These are phyloP conservation scores for Thelonectria discophora DNA, from an alignment of 2,329 filamentous ascomycete species.

Conservation along the genomic window DNA sequence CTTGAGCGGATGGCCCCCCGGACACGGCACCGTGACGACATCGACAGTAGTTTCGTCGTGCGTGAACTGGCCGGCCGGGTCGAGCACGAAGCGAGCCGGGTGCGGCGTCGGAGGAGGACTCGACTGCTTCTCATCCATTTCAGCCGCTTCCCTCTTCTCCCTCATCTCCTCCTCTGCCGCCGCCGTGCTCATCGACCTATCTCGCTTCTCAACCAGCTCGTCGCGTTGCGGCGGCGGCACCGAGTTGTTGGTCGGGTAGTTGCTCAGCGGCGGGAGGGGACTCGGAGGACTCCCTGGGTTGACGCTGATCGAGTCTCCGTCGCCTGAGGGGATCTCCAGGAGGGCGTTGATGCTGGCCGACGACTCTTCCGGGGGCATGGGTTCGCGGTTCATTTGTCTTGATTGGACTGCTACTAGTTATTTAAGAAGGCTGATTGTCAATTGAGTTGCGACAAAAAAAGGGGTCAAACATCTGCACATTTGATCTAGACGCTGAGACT, in stretches of 20 bases:
- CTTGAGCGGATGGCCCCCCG: slow-evolving; percentile 60
- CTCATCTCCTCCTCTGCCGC: neutral
- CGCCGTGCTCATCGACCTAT: slow-evolving; percentile 7
- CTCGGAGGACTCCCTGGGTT: slow-evolving; percentile 41
- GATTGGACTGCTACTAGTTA: too few relatives aligned
- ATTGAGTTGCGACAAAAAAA: too few relatives aligned
- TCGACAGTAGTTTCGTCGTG: slow-evolving; percentile 64
- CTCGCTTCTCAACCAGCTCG: slow-evolving; percentile 1
- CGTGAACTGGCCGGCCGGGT: slow-evolving; percentile 48
- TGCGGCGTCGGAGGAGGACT: slow-evolving; percentile 5
- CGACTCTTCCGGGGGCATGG: slow-evolving; percentile 12
- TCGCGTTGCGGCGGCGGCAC: slow-evolving; percentile 1
- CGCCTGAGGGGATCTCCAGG: slow-evolving; percentile 27
- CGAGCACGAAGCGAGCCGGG: slow-evolving; percentile 45
- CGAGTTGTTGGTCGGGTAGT: slow-evolving; percentile 26
- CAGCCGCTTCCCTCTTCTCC: neutral
- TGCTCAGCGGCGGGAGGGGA: slow-evolving; percentile 33
- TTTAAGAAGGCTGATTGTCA: too few relatives aligned
- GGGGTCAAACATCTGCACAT: too few relatives aligned
- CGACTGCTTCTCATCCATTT: slow-evolving; percentile 14
- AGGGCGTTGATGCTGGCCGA: slow-evolving; percentile 12
- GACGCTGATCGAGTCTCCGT: slow-evolving; percentile 41
- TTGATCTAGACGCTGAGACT: neutral
- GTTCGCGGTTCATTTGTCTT: slow-evolving; percentile 33
- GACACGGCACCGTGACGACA: slow-evolving; percentile 62